Percentiles rank a stretch among this genome's conserved stretches.
Conservation (phyloP, 768 basidiomycete species). For the Suillus decipiens region DNA sequence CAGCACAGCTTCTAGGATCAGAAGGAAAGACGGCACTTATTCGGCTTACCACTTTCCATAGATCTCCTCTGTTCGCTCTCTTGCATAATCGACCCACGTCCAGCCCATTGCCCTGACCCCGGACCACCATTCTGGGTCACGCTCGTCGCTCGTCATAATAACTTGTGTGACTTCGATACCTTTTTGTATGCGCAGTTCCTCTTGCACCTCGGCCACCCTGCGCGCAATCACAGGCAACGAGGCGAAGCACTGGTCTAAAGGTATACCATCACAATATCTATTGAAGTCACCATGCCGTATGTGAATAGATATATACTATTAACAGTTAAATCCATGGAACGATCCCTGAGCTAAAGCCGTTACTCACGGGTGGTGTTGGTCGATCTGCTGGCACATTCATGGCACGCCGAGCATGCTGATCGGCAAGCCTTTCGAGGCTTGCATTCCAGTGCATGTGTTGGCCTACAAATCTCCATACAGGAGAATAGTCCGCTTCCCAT, state of each 20-base stretch:
- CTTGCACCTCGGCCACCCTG: conserved; percentile 56
- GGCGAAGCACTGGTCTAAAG: conserved; percentile 52
- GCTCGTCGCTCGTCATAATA: conserved; percentile 67
- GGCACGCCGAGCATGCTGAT: conserved; percentile 47
- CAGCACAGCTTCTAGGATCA: background rate
- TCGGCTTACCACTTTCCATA: conserved; percentile 51
- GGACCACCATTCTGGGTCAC: conserved; percentile 58
- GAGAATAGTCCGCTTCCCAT: conserved; percentile 57
- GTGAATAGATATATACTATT: conserved; percentile 59
- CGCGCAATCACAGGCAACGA: conserved; percentile 52
- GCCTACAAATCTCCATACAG: conserved; percentile 59
- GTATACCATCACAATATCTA: conserved; percentile 43
- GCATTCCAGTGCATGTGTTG: conserved; percentile 52
- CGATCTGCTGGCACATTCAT: conserved; percentile 39
- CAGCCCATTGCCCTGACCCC: conserved; percentile 52
- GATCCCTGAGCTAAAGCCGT: background rate
- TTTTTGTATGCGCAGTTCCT: conserved; percentile 45
- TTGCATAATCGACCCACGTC: conserved; percentile 50
- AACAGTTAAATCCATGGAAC: conserved; percentile 2
- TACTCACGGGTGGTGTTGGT: conserved; percentile 49
- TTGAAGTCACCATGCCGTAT: conserved; percentile 57
- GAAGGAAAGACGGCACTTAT: background rate
- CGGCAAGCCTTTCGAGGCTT: conserved; percentile 41
- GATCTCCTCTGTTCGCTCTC: conserved; percentile 40
- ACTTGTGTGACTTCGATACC: conserved; percentile 52